Percentiles rank a stretch among this genome's conserved stretches.
These are phyloP conservation scores for Hymenoscyphus scutula DNA, from an alignment of 2,329 filamentous ascomycete species.

Conservation along the genomic window DNA sequence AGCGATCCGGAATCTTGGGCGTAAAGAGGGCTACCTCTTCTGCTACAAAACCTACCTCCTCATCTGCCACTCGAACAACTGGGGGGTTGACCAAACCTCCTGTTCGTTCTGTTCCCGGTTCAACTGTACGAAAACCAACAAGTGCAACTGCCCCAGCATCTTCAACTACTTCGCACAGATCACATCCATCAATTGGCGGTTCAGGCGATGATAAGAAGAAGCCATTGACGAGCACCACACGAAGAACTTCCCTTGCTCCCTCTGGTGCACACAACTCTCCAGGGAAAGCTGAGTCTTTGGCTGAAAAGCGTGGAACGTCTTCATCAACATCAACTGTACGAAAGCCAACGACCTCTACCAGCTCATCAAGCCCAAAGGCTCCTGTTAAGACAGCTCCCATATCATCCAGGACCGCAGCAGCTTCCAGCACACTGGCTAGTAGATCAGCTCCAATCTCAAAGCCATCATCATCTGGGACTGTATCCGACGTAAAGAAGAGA, in stretches of 20 bases:
- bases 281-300: conserved; percentile 29
- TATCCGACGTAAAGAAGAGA: conserved; percentile 55
- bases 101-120: conserved; percentile 30
- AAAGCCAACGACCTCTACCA: conserved; percentile 31
- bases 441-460: conserved; percentile 36
- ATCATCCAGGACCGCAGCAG: conserved; percentile 37
- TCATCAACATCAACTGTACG: conserved; percentile 34
- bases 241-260: conserved; percentile 34
- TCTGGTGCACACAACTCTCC: conserved; percentile 25
- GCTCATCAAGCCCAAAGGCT: conserved; percentile 38
- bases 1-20: conserved; percentile 26
- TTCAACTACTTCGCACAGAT: conserved; percentile 31
- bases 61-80: conserved; percentile 31
- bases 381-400: conserved; percentile 41
- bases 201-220: conserved; percentile 37
- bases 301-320: conserved; percentile 32
- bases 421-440: conserved; percentile 37
- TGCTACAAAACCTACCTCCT: conserved; percentile 26
- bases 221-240: conserved; percentile 24
- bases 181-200: conserved; percentile 32
- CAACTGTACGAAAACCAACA: conserved; percentile 32
- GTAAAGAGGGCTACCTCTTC: conserved; percentile 31
- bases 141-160: conserved; percentile 35
- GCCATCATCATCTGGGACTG: conserved; percentile 37
- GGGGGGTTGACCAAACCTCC: conserved; percentile 38